Base-by-base conservation (phyloP, 768 basidiomycete genomes). In the Tylopilus cervinicoccineus region DNA sequence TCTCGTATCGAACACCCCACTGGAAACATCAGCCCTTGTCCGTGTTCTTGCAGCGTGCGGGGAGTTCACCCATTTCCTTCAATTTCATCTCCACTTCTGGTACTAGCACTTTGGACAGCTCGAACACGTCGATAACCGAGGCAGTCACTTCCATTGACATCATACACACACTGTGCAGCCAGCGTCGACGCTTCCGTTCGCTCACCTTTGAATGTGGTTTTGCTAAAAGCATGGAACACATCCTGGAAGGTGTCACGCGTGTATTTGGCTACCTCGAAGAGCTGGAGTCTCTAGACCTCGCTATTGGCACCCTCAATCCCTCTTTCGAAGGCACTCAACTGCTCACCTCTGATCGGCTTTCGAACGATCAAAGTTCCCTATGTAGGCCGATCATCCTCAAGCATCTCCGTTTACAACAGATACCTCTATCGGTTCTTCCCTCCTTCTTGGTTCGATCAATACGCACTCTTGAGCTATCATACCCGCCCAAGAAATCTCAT, bases 401-500 rank as follows among this genome's bases (percentile, higher is more conserved):
- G 36, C 59, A 69, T 55, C 70, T 78, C 22, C 70, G 70, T 46
- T 53, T 79, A 23, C 66, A 71, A 43, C 66, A 73, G 56, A 56
- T 79, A 24, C 73, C 76, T 19, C 61, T 70, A 13, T 66, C 66
- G 34, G 64, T 64, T 40, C 57, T 77, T 5, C 69, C 74, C 12
- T 51, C 59, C 13, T 57, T 59, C 44, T 65, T 75, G 43, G 54
- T 77, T 36, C 54, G 61, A 23, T 71, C 73, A 48, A 61, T 79
- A 38, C 64, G 57, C 46, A 66, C 63, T 16, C 67, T 81, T 20
- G 73, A 76, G 46, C 61, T 81, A 22, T 64, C 60, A 28, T 77
- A 68, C 51, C 60, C 68, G 4, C 69, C 65, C 27, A 71, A 54
- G 56, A 60, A 50, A 49, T 52, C 53, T 5, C 50, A 50, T 26